Conservation (phyloP, 2,329 filamentous ascomycete species). For the Fusarium veterinarium region DNA sequence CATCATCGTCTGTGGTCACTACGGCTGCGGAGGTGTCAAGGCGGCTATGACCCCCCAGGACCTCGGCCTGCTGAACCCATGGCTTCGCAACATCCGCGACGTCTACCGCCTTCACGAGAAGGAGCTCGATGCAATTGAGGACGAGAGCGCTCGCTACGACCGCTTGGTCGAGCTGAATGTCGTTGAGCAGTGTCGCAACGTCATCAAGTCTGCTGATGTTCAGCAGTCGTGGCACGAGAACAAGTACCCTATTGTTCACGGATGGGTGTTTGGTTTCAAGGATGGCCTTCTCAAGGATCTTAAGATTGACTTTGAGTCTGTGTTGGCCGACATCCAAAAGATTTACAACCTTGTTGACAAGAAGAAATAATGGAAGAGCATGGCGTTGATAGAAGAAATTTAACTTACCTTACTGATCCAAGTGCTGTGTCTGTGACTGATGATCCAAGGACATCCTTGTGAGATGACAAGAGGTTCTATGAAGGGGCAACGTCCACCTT, state of each 20-base stretch:
- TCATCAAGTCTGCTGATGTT: constrained; percentile 85
- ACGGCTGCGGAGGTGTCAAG: constrained; percentile 81
- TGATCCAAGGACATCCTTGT: neutral
- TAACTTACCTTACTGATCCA: constrained; percentile 4
- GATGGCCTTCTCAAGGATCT: constrained; percentile 75
- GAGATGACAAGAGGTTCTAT: neutral
- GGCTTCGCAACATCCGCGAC: constrained; percentile 79
- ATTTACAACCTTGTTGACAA: constrained; percentile 67
- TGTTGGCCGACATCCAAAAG: constrained; percentile 70
- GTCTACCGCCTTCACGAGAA: constrained; percentile 77
- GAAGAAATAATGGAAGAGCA: constrained; percentile 32
- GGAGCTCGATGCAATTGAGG: constrained; percentile 72
- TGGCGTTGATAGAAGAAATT: constrained; percentile 27
- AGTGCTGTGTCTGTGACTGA: neutral
- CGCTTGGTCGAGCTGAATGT: constrained; percentile 89
- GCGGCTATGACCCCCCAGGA: constrained; percentile 79
- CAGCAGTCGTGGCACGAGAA: constrained; percentile 75
- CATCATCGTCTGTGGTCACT: constrained; percentile 83
- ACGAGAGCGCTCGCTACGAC: constrained; percentile 70
- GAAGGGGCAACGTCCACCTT: constrained; percentile 15
- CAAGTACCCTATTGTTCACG: constrained; percentile 76
- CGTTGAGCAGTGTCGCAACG: constrained; percentile 77
- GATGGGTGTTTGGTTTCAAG: constrained; percentile 78
- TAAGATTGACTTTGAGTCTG: constrained; percentile 69
- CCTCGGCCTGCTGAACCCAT: constrained; percentile 77